These are phyloP conservation scores for Saccharomycopsis hybrid DNA, from an alignment of 1,139 yeast species.

Conservation along the genomic window DNA sequence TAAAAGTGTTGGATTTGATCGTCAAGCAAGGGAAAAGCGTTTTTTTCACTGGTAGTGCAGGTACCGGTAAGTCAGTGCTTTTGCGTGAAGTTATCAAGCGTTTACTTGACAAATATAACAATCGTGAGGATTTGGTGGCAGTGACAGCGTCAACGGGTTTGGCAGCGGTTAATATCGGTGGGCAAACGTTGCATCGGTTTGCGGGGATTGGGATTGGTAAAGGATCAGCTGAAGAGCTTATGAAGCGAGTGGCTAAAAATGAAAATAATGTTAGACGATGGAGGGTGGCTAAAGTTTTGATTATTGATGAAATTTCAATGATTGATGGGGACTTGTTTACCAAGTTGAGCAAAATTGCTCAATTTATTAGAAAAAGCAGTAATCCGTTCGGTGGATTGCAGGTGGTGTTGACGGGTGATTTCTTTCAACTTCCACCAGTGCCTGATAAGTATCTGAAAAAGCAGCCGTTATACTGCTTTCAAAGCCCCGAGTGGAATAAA, in stretches of 20 bases:
- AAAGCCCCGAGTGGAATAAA: slow-evolving; percentile 48
- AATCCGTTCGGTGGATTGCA: slow-evolving; percentile 80
- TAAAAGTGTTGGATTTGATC: slow-evolving; percentile 45
- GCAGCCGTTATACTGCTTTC: slow-evolving; percentile 47
- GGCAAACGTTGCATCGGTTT: slow-evolving; percentile 72
- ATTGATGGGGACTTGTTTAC: slow-evolving; percentile 61
- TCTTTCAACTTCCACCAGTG: slow-evolving; percentile 84
- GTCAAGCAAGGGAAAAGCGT: slow-evolving; percentile 44
- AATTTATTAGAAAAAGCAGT: slow-evolving; percentile 38
- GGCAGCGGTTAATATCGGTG: slow-evolving; percentile 86
- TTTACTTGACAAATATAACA: slow-evolving; percentile 37
- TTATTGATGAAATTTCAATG: slow-evolving; percentile 83
- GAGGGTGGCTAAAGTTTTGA: slow-evolving; percentile 54
- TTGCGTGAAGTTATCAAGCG: slow-evolving; percentile 50
- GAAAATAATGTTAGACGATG: slow-evolving; percentile 44
- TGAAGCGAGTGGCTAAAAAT: slow-evolving; percentile 42
- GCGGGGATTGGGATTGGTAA: slow-evolving; percentile 73
- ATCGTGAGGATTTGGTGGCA: slow-evolving; percentile 44
- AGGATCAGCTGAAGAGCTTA: slow-evolving; percentile 39
- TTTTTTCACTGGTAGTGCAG: slow-evolving; percentile 78
- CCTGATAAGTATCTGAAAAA: slow-evolving; percentile 30
- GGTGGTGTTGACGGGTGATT: slow-evolving; percentile 72
- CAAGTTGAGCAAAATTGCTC: slow-evolving; percentile 58
- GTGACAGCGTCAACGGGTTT: slow-evolving; percentile 89
- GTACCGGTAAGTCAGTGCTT: slow-evolving; percentile 80